Base-by-base conservation (phyloP, 2,329 filamentous ascomycete genomes). In the Furcasterigmium sp. region DNA sequence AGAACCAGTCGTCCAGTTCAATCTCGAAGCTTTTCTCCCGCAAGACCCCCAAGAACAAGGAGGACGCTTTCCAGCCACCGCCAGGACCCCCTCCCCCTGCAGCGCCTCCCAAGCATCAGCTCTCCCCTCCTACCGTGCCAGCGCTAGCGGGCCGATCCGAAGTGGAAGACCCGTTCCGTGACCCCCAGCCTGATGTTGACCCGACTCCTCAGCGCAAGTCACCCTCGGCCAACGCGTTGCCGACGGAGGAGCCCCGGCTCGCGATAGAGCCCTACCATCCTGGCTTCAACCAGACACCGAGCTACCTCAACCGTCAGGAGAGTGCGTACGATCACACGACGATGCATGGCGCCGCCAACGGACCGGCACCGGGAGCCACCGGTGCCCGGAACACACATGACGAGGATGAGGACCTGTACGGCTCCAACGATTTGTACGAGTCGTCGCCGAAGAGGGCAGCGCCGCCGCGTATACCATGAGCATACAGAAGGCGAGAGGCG, bases 361-460 rank as follows among this genome's bases (percentile, higher is more conserved):
- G 45, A 15, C 17, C 39, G 10, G 42, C 45, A 14, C 45, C 38
- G n/a, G 39, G 39, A 8, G 38, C 38, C 7, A 38, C 45, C 39
- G 50, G 30, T 43, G 43, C 51, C 23, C 52, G 48, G 4, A 43
- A 46, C 39, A 36, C 42, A 19, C 50, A 52, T 13, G 41, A 43
- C n/a, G 44, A 53, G 23, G 53, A 53, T 17, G 50, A 51, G 8
- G 56, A 62, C n/a, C 54, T 55, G 21, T 59, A 55, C 4, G 57
- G 62, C 29, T 59, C 63, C 28, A 64, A 68, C 26, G 64, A 69
- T 39, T 52, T 70, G 32, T 71, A 72, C 43, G 62, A 65, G 35
- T 56, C 63, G n/a, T 55, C 57, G 14, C 54, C 60, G 17, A 67
- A 62, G 51, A 59, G 53, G 43, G 67, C 68, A 46, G 58, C 65